Base-by-base conservation (phyloP, 2,329 filamentous ascomycete genomes). In the Onygena corvina region DNA sequence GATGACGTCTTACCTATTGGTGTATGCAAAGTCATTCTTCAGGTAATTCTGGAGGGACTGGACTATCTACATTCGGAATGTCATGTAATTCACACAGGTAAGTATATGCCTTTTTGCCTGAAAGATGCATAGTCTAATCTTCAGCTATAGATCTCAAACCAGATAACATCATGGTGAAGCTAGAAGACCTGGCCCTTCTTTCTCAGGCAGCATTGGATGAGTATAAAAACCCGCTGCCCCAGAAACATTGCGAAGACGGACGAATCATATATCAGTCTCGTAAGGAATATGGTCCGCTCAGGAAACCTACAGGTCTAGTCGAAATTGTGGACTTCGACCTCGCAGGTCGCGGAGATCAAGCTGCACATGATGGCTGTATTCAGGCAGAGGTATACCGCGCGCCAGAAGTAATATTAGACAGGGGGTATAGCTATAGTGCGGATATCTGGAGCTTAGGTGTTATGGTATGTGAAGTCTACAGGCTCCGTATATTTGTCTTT, bases 21-120 rank as follows among this genome's bases (percentile, higher is more conserved):
- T 40, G 52, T 64, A 16, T 54, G 67, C 11, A 67, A 65, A 50
- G 53, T 61, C 29, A 52, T 64, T n/a, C 44, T 68, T 20, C 60
- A 61, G 42, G 59, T 62, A 44, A 59, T 71, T 7, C 62, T 71
- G 3, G 54, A 65, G 45, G 65, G 59, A 12, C 64, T 72, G 2
- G 64, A 70, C 47, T 71, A 69, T 55, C 59, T 72, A 12, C 67
- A 72, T 54, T 57, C 64, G 2, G 61, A 69, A 47, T 70, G 67
- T 49, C 61, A 60, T 49, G 52, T 71, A 20, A 64, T 71, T 29
- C 67, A 71, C 55, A 69, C 68, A 11, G 67, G 67, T 67, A 46
- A 31, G 58, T 12, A 5, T 16, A 20, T 16, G 2, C 4, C 6
- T 11, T 9, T 12, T 2, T 23, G 12, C 20, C 36, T 42, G 30